A percentile compares a stretch with the other conserved stretches of the same genome.
Evolutionary conservation across 148 eudicot genomes (phyloP).

Genomic region (Chenopodium album): DNA sequence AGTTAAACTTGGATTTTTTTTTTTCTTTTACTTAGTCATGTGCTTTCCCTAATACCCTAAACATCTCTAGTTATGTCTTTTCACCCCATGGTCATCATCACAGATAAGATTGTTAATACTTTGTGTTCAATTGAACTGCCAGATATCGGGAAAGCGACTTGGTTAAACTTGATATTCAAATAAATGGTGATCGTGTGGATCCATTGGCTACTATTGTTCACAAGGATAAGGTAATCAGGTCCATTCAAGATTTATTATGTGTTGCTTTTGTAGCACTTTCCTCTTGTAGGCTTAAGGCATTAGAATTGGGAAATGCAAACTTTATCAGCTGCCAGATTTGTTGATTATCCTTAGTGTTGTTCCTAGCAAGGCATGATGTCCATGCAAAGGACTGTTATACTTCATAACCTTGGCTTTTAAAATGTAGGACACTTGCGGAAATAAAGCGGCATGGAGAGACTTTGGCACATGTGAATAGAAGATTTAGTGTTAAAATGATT

Average conservation of each 20-base stretch:
- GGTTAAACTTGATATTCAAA: slow-evolving; percentile 88
- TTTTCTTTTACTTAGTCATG: neutral
- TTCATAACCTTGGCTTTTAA: no score
- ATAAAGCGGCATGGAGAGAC: no score
- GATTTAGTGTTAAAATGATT: no score
- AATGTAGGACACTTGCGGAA: no score
- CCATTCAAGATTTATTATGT: neutral
- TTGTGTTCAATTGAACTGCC: slow-evolving; percentile 25
- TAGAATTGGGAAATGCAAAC: no score
- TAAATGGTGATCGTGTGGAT: slow-evolving; percentile 87
- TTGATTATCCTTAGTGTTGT: no score
- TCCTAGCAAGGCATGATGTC: no score
- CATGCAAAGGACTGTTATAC: no score
- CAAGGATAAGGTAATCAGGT: slow-evolving; percentile 73
- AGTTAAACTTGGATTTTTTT: neutral
- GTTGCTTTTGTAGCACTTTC: no score
- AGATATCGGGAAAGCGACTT: slow-evolving; percentile 89
- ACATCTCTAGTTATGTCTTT: neutral
- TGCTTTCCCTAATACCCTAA: neutral
- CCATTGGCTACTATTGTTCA: slow-evolving; percentile 96
- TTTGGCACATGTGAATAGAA: no score
- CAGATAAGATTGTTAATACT: slow-evolving; percentile 4
- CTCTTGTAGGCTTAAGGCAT: no score
- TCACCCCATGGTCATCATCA: neutral
- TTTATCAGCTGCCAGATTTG: no score